Evolutionary conservation across 495 filamentous ascomycete genomes (phyloP).

Genomic region (Neurospora hispaniola): DNA sequence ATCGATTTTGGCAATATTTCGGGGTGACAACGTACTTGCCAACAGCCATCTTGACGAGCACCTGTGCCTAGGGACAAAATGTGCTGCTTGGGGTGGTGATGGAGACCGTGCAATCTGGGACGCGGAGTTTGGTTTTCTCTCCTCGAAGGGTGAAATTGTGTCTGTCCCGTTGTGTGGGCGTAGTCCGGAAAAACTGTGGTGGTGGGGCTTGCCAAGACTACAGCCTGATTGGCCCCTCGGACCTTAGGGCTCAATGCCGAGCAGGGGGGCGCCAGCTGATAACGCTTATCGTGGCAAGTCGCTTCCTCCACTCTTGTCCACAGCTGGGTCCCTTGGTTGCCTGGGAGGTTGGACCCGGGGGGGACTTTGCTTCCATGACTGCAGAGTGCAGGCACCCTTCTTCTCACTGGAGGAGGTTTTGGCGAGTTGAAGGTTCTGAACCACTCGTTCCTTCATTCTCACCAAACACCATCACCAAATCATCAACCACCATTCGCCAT

Average conservation of each 20-base stretch:
- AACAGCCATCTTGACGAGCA: conserved; percentile 76
- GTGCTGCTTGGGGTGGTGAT: conserved; percentile 27
- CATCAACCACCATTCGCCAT: background rate
- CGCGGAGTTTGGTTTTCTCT: conserved; percentile 26
- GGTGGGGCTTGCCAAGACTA: conserved; percentile 14
- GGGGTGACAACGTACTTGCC: conserved; percentile 59
- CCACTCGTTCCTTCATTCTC: background rate
- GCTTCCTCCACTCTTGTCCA: background rate
- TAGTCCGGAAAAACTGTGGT: conserved; percentile 22
- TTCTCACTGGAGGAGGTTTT: background rate
- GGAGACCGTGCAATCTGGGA: conserved; percentile 25
- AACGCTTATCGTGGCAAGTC: background rate
- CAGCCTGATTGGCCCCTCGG: conserved; percentile 17
- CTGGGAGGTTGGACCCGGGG: background rate
- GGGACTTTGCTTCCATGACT: background rate
- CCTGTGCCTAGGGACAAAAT: conserved; percentile 18
- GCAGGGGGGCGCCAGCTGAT: background rate
- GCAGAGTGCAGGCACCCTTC: background rate
- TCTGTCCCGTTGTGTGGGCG: conserved; percentile 25
- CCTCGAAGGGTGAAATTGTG: conserved; percentile 22
- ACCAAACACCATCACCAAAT: background rate
- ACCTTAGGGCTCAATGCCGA: conserved; percentile 20
- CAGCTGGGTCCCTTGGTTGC: background rate
- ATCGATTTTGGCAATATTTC: conserved; percentile 8
- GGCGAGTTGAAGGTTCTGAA: background rate